Percentiles rank a stretch among this genome's conserved stretches.
Conservation (phyloP, 768 basidiomycete genomes). For the Coprinopsis marcescibilis region DNA sequence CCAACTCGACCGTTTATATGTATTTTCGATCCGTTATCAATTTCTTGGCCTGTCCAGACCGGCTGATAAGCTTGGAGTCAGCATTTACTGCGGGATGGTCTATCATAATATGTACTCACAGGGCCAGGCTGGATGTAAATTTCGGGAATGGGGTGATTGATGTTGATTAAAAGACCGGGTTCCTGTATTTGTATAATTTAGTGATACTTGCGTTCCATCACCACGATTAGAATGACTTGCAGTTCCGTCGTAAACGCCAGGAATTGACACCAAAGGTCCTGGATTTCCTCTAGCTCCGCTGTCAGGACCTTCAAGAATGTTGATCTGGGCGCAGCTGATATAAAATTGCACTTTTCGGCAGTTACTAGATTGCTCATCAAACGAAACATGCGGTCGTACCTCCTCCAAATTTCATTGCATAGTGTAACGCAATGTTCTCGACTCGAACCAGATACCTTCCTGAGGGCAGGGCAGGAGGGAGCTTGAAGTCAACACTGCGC, state of each 20-base stretch:
- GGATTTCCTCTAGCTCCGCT: constrained; percentile 6
- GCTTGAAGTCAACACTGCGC: neutral
- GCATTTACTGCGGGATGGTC: no score
- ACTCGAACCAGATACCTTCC: constrained; percentile 8
- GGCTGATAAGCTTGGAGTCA: no score
- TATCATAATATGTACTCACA: constrained; percentile 8
- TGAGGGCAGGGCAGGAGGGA: constrained; percentile 2
- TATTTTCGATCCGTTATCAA: no score
- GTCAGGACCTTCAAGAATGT: constrained; percentile 25
- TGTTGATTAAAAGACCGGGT: constrained; percentile 14
- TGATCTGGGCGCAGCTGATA: constrained; percentile 31
- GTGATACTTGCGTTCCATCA: constrained; percentile 19
- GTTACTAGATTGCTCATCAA: neutral
- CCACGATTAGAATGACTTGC: constrained; percentile 8
- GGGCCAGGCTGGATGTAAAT: constrained; percentile 15
- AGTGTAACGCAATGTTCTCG: constrained; percentile 9
- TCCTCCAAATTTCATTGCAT: neutral
- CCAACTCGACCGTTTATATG: no score
- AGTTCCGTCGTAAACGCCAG: constrained; percentile 21
- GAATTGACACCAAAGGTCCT: constrained; percentile 21
- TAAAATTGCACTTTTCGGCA: constrained; percentile 20
- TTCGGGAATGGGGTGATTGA: constrained; percentile 12
- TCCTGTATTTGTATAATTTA: constrained; percentile 8
- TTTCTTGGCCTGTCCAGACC: no score
- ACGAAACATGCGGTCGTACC: neutral